Evolutionary conservation across 2,329 filamentous ascomycete genomes (phyloP).

Genomic region (Penicillium sp.): DNA sequence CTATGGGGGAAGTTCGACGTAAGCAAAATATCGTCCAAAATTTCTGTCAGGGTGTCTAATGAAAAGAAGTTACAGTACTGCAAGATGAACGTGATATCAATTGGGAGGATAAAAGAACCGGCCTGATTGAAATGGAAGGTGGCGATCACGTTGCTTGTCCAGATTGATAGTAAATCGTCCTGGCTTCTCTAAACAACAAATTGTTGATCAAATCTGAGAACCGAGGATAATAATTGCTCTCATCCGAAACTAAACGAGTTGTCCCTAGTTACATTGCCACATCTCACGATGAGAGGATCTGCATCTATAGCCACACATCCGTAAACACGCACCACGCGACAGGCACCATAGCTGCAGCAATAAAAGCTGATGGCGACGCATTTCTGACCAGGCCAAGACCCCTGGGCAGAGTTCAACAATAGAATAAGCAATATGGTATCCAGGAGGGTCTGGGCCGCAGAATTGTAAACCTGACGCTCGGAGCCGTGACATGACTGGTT

Average conservation of each 20-base stretch:
- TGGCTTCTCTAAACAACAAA: no score
- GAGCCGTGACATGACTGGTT: constrained; percentile 10
- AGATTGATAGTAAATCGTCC: background rate
- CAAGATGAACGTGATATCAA: background rate
- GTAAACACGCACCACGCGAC: background rate
- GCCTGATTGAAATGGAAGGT: background rate
- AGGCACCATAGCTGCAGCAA: background rate
- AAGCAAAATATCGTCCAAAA: background rate
- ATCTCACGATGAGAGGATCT: no score
- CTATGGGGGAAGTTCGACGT: background rate
- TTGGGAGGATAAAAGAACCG: background rate
- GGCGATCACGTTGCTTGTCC: background rate
- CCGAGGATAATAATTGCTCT: no score
- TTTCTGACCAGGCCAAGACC: background rate
- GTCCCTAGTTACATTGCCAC: no score
- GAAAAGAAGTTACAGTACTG: background rate
- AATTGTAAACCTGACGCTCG: constrained; percentile 11
- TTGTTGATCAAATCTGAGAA: no score
- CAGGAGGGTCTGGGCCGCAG: background rate
- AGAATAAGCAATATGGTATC: constrained; percentile 12
- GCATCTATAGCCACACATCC: no score
- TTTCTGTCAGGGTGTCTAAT: background rate
- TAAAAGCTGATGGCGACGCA: background rate
- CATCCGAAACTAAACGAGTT: background rate
- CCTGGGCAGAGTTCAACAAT: background rate